phyloP scores from a whole-genome alignment of 352 stramenopile genomes.

The Phytophthora litchii region DNA sequence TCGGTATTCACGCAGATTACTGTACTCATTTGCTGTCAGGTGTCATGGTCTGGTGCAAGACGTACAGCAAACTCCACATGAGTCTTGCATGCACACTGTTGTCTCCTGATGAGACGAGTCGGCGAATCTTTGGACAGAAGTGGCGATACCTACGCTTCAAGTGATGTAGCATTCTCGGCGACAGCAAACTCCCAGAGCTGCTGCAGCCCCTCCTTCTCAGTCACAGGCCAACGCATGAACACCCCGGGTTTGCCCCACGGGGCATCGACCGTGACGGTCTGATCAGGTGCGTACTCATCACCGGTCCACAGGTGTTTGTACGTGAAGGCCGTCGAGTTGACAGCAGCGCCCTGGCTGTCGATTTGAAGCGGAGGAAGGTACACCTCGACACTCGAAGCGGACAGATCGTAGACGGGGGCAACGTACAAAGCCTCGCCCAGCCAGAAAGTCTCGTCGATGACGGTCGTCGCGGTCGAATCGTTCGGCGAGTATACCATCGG shows the following conservation, averaged over 20 bases:
- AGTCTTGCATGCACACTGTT: neutral
- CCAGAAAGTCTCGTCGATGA: conserved; percentile 39
- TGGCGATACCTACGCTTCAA: conserved; percentile 11
- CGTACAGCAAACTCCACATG: neutral
- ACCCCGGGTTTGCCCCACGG: conserved; percentile 27
- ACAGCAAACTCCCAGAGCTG: conserved; percentile 27
- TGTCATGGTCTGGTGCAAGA: too few relatives aligned
- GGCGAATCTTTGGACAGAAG: neutral
- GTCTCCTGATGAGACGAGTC: neutral
- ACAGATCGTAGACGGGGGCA: conserved; percentile 33
- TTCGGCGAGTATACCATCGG: conserved; percentile 32
- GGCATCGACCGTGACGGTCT: conserved; percentile 28
- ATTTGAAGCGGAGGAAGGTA: conserved; percentile 35
- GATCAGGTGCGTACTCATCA: conserved; percentile 17
- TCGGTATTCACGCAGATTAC: too few relatives aligned
- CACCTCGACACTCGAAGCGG: conserved; percentile 25
- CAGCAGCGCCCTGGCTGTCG: conserved; percentile 17
- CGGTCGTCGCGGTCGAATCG: conserved; percentile 12
- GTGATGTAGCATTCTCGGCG: conserved; percentile 23
- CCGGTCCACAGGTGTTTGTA: conserved; percentile 34
- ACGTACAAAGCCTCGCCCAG: conserved; percentile 34
- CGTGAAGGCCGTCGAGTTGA: conserved; percentile 21
- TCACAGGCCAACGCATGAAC: conserved; percentile 37
- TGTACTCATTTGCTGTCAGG: too few relatives aligned
- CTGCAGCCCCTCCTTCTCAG: conserved; percentile 29